These are phyloP conservation scores for Kokia cookei DNA, from an alignment of 441 rosid species.

Conservation along the genomic window DNA sequence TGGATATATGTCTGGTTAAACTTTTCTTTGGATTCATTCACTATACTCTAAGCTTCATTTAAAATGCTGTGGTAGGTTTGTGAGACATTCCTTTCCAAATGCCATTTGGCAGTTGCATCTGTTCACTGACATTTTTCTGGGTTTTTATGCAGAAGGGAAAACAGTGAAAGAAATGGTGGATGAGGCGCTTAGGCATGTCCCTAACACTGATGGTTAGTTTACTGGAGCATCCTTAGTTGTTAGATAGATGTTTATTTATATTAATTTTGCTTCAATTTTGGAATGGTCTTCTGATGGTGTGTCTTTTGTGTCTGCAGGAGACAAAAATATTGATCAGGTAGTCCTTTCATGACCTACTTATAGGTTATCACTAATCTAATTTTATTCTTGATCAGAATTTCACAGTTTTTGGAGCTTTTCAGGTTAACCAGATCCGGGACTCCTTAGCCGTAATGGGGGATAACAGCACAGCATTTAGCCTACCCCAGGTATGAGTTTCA, in stretches of 20 bases:
- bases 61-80: slow-evolving; percentile 8
- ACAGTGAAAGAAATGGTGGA: slow-evolving; percentile 95
- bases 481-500: slow-evolving; percentile 76
- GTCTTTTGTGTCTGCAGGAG: slow-evolving; percentile 58
- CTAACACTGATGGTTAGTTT: slow-evolving; percentile 76
- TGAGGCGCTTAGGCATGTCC: slow-evolving; percentile 87
- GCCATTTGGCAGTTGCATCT: background rate
- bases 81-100: slow-evolving; percentile 8
- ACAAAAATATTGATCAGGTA: slow-evolving; percentile 92
- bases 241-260: slow-evolving; percentile 11
- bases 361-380: slow-evolving; percentile 5
- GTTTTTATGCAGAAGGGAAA: slow-evolving; percentile 68
- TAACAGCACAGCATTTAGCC: slow-evolving; percentile 96
- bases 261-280: slow-evolving; percentile 12
- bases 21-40: background rate
- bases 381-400: slow-evolving; percentile 15
- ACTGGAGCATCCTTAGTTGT: background rate
- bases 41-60: background rate
- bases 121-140: slow-evolving; percentile 20
- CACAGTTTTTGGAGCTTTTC: slow-evolving; percentile 15
- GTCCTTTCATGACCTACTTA: slow-evolving; percentile 10
- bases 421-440: slow-evolving; percentile 95
- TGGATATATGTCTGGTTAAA: background rate
- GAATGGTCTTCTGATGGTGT: slow-evolving; percentile 16
- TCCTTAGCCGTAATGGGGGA: slow-evolving; percentile 95